Percentiles rank a stretch among this genome's conserved stretches.
These are phyloP conservation scores for Trichoderma citrinoviride DNA, from an alignment of 2,329 filamentous ascomycete species.

Conservation along the genomic window DNA sequence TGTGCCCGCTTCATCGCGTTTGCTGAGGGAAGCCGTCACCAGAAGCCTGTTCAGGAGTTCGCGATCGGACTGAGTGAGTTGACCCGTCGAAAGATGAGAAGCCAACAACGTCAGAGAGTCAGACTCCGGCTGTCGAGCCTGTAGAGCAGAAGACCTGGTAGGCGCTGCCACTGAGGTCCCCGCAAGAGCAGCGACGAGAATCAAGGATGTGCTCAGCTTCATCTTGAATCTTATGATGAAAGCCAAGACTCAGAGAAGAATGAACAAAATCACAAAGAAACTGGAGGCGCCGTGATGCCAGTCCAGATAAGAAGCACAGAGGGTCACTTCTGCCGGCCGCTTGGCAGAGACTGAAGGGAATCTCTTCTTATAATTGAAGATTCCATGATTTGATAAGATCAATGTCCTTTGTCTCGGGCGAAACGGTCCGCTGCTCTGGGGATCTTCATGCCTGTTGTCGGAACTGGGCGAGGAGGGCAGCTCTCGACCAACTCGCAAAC, in stretches of 20 bases:
- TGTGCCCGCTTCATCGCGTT: not conserved
- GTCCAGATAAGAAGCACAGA: not conserved
- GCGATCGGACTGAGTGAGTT: not conserved
- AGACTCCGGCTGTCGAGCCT: not conserved
- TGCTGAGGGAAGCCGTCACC: not conserved
- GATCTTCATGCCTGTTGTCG: not conserved
- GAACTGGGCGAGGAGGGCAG: not conserved
- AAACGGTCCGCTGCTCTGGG: not conserved
- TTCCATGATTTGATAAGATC: not conserved
- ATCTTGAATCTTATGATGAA: not conserved
- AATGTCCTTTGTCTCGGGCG: not conserved
- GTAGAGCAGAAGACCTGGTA: not conserved
- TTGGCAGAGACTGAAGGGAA: not conserved
- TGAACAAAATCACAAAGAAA: not conserved
- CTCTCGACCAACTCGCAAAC: not conserved
- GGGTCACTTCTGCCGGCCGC: not conserved
- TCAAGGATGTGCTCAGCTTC: not conserved
- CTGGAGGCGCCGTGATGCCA: not conserved
- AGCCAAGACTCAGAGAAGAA: not conserved
- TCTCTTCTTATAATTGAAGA: not conserved
- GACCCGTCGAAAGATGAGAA: not conserved
- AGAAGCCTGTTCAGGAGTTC: not conserved
- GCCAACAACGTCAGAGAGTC: not conserved
- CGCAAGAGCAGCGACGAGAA: conserved; percentile 4
- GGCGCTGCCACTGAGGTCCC: not conserved